phyloP scores from a whole-genome alignment of 2,329 filamentous ascomycete genomes.

The Alternaria hordeiaustralica region DNA sequence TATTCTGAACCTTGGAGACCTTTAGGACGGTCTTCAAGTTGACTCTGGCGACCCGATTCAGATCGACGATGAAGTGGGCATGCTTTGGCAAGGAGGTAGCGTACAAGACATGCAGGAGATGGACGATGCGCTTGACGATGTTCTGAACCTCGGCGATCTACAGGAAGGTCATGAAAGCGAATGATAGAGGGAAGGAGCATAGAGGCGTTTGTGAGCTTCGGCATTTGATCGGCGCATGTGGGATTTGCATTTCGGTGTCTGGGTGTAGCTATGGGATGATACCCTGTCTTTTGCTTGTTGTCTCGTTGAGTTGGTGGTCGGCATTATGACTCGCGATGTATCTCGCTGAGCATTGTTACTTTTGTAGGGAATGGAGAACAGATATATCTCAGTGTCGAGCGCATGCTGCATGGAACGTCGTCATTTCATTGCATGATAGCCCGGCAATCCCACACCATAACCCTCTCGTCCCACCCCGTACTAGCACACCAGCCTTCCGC shows the following conservation, averaged over 20 bases:
- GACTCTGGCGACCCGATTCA: slow-evolving; percentile 27
- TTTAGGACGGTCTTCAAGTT: slow-evolving; percentile 8
- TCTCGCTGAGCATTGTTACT: neutral
- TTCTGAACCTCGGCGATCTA: slow-evolving; percentile 26
- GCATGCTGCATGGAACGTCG: neutral
- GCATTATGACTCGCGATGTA: neutral
- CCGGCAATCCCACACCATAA: slow-evolving; percentile 91
- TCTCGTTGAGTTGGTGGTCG: neutral
- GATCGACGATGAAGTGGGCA: slow-evolving; percentile 41
- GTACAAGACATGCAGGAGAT: slow-evolving; percentile 35
- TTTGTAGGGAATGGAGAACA: neutral
- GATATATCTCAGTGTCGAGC: neutral
- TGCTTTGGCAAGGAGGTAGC: slow-evolving; percentile 49
- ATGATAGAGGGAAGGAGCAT: neutral
- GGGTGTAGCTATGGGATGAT: slow-evolving; percentile 20
- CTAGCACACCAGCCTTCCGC: slow-evolving; percentile 95
- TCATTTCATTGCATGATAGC: slow-evolving; percentile 59
- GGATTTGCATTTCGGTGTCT: slow-evolving; percentile 11
- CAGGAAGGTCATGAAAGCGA: neutral
- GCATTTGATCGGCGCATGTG: slow-evolving; percentile 4
- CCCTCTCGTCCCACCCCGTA: slow-evolving; percentile 90
- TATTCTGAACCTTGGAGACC: slow-evolving; percentile 38
- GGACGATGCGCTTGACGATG: slow-evolving; percentile 33
- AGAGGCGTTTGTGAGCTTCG: neutral
- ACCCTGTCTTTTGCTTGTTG: slow-evolving; percentile 18